Evolutionary conservation across 176 grass and related monocot species (phyloP).

Genomic region (Urochloa ruziziensis): DNA sequence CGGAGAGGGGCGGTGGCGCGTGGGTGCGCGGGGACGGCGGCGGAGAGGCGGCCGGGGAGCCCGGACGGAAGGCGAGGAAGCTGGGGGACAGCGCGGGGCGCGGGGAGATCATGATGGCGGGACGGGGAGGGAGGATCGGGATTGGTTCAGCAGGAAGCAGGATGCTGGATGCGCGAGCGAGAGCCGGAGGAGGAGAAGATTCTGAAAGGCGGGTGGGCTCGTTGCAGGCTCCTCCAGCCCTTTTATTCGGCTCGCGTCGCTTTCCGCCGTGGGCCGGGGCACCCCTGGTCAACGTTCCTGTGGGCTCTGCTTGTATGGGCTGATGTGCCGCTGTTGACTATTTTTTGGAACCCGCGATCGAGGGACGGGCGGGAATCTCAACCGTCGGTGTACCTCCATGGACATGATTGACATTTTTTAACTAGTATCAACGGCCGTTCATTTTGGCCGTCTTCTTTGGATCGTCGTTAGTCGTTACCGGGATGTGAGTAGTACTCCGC

Average conservation of each 20-base stretch:
- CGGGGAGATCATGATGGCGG: constrained; percentile 33
- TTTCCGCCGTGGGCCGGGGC: neutral
- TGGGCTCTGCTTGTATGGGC: neutral
- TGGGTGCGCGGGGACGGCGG: constrained; percentile 13
- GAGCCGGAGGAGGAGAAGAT: too few species aligned
- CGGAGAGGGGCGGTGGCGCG: constrained; percentile 18
- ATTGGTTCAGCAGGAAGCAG: too few species aligned
- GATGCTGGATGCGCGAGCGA: too few species aligned
- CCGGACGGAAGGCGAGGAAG: constrained; percentile 35
- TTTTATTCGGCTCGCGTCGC: neutral
- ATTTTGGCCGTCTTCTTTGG: too few species aligned
- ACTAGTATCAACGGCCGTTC: too few species aligned
- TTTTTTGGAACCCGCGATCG: neutral
- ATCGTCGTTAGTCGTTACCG: too few species aligned
- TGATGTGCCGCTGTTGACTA: neutral
- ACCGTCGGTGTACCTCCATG: neutral
- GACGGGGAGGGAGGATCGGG: neutral
- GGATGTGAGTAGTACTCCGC: too few species aligned
- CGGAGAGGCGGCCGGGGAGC: constrained; percentile 9
- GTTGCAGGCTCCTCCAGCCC: neutral
- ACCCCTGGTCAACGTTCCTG: neutral
- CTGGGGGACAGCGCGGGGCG: constrained; percentile 35
- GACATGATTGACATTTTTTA: too few species aligned
- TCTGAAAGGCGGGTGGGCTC: neutral
- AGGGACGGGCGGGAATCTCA: neutral